phyloP scores from a whole-genome alignment of 2,329 filamentous ascomycete species.

The Paecilomyces variotii region DNA sequence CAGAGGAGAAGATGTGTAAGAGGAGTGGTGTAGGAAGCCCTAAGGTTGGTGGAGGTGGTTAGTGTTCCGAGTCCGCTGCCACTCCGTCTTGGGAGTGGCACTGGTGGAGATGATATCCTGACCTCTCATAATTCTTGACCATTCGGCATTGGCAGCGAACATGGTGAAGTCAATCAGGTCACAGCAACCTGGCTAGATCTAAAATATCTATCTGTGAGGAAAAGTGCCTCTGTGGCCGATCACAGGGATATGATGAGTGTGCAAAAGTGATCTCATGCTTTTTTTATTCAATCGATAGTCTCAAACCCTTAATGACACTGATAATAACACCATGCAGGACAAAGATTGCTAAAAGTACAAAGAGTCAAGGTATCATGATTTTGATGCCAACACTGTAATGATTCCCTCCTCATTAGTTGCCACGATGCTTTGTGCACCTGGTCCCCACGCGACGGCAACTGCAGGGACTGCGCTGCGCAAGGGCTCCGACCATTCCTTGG shows the following conservation, averaged over 20 bases:
- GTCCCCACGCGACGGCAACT: slow-evolving; percentile 69
- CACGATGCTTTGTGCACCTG: slow-evolving; percentile 64
- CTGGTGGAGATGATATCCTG: slow-evolving; percentile 1
- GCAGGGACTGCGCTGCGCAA: slow-evolving; percentile 68
- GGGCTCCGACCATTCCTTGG: slow-evolving; percentile 84
- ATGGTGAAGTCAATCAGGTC: background rate
- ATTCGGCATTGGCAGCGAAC: background rate
- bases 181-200: background rate
- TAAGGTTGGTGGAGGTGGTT: slow-evolving; percentile 1
- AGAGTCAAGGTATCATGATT: slow-evolving; percentile 35
- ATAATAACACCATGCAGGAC: slow-evolving; percentile 6
- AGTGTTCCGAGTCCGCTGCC: slow-evolving; percentile 1
- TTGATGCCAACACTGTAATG: slow-evolving; percentile 59
- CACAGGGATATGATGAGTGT: background rate
- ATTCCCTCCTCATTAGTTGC: slow-evolving; percentile 67
- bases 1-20: background rate
- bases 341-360: slow-evolving; percentile 13
- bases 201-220: background rate
- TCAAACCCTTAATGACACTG: background rate
- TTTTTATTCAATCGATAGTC: background rate
- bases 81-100: slow-evolving; percentile 1
- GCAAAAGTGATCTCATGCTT: background rate
- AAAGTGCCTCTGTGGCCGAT: background rate
- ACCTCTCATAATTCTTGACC: background rate
- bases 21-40: background rate